These are phyloP conservation scores for Prunus mira DNA, from an alignment of 306 rosid species.

Conservation along the genomic window DNA sequence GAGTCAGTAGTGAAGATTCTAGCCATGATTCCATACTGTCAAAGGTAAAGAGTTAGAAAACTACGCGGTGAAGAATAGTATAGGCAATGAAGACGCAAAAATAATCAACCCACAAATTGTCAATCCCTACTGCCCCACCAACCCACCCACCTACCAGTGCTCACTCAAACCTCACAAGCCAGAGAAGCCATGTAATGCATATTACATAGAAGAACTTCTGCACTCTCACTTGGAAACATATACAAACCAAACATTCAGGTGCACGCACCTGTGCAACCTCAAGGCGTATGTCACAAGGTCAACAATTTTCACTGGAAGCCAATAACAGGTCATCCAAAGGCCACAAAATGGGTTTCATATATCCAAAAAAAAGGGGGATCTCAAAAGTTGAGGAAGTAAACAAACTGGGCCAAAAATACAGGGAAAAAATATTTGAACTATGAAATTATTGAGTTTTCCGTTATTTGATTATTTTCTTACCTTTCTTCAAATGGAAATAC, in stretches of 20 bases:
- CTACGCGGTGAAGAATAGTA: not conserved
- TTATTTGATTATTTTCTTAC: conserved; percentile 33
- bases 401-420: not conserved
- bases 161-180: not conserved
- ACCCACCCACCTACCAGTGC: not conserved
- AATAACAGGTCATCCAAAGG: not conserved
- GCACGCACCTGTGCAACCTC: not conserved
- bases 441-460: not conserved
- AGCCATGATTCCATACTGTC: not conserved
- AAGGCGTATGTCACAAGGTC: not conserved
- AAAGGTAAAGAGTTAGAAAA: not conserved
- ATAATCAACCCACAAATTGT: not conserved
- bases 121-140: not conserved
- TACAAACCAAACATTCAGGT: not conserved
- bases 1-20: not conserved
- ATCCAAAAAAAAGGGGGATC: not conserved
- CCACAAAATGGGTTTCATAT: not conserved
- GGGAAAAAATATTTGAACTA: not conserved
- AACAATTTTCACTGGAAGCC: not conserved
- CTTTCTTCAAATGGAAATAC: conserved; percentile 96
- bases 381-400: not conserved
- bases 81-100: not conserved
- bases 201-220: not conserved
- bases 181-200: not conserved
- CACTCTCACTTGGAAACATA: conserved; percentile 1